Percentiles rank a stretch among this genome's conserved stretches.
These are phyloP conservation scores for Populus davidiana DNA, from an alignment of 345 rosid species.

Conservation along the genomic window DNA sequence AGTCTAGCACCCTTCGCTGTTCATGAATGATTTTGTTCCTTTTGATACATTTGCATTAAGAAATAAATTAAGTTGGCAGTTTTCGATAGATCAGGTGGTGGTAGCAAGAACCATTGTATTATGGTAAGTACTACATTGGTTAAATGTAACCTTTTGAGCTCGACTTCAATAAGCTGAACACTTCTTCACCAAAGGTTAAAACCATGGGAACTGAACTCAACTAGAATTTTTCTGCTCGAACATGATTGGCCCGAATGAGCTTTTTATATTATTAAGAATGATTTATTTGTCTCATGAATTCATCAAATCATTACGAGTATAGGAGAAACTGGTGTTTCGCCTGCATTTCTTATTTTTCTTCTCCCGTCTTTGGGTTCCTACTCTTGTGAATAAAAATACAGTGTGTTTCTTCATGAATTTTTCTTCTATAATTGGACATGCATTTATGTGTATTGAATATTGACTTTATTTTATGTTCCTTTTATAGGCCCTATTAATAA, in stretches of 20 bases:
- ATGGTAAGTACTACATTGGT: neutral
- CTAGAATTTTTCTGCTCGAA: neutral
- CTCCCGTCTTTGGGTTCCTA: neutral
- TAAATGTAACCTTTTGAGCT: neutral
- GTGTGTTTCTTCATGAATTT: neutral
- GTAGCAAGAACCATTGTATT: neutral
- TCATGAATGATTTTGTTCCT: neutral
- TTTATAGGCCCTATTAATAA: constrained; percentile 23
- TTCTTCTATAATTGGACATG: neutral
- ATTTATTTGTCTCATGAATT: neutral
- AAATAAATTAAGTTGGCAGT: neutral
- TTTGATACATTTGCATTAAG: neutral
- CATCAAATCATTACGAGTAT: too few species aligned
- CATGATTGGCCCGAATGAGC: neutral
- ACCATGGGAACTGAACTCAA: neutral
- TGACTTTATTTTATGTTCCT: neutral
- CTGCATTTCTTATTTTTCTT: neutral
- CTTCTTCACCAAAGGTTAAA: neutral
- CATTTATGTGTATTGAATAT: neutral
- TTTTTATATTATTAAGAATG: neutral
- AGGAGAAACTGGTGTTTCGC: neutral
- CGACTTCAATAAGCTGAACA: neutral
- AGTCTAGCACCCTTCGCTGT: neutral
- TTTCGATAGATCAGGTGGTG: neutral
- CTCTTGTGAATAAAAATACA: neutral